These are phyloP conservation scores for Solanum peruvianum DNA, from an alignment of 257 asterid species.

Conservation along the genomic window DNA sequence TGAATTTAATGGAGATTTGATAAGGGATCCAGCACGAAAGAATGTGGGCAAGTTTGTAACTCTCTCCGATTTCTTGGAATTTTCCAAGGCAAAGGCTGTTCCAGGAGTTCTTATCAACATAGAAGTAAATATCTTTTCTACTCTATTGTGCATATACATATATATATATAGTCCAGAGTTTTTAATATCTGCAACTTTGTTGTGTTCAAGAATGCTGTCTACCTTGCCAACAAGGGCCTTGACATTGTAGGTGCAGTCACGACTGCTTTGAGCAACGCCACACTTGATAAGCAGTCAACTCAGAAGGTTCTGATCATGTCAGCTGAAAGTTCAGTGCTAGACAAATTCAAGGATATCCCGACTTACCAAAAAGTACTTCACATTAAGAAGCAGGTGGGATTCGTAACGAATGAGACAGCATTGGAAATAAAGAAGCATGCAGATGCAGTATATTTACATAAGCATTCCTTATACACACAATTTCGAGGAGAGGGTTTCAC, in stretches of 20 bases:
- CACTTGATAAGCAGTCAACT: neutral
- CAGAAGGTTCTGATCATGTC: slow-evolving; percentile 2
- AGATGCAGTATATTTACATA: slow-evolving; percentile 51
- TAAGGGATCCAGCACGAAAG: neutral
- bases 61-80: slow-evolving; percentile 2
- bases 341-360: neutral
- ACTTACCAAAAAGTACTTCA: neutral
- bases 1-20: neutral
- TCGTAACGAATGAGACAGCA: slow-evolving; percentile 29
- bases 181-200: neutral
- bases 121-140: neutral
- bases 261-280: neutral
- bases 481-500: slow-evolving; percentile 20
- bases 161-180: neutral
- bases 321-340: neutral
- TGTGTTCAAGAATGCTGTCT: slow-evolving; percentile 1
- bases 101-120: neutral
- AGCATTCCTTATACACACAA: slow-evolving; percentile 34
- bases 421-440: slow-evolving; percentile 68
- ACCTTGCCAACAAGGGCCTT: neutral
- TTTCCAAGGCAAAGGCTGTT: neutral
- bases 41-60: slow-evolving; percentile 5
- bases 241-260: neutral
- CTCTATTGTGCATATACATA: neutral
- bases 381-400: neutral